Conservation (phyloP, 352 stramenopile genomes). For the Labyrinthula sp. region DNA sequence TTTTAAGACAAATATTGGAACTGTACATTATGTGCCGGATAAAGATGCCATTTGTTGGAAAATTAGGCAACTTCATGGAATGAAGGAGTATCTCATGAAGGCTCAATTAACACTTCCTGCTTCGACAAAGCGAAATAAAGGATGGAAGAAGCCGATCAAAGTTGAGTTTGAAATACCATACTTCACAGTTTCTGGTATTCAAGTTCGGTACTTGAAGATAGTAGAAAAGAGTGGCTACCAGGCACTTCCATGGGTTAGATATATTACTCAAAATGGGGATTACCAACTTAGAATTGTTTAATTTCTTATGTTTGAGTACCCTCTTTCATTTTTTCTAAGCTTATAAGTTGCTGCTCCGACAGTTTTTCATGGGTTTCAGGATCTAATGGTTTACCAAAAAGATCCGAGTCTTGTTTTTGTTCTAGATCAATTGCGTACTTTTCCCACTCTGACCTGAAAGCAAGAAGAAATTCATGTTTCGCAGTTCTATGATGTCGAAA, state of each 20-base stretch:
- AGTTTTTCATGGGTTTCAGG: slow-evolving; percentile 2
- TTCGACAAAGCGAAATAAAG: slow-evolving; percentile 56
- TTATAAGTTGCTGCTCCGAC: neutral
- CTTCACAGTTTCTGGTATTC: slow-evolving; percentile 79
- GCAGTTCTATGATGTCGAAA: slow-evolving; percentile 22
- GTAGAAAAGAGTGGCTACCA: slow-evolving; percentile 99
- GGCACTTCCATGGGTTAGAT: slow-evolving; percentile 93
- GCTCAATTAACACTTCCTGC: slow-evolving; percentile 93
- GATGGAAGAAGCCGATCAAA: slow-evolving; percentile 65
- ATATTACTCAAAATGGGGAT: slow-evolving; percentile 98
- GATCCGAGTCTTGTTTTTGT: slow-evolving; percentile 1
- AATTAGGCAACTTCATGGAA: slow-evolving; percentile 98
- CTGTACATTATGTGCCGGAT: slow-evolving; percentile 91
- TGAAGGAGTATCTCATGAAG: slow-evolving; percentile 95
- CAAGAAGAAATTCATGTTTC: slow-evolving; percentile 22
- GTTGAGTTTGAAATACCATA: slow-evolving; percentile 54
- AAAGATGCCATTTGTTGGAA: slow-evolving; percentile 93
- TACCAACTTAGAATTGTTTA: slow-evolving; percentile 87
- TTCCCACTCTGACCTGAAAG: slow-evolving; percentile 26
- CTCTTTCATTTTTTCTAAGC: slow-evolving; percentile 5
- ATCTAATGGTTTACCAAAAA: neutral
- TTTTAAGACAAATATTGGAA: slow-evolving; percentile 91
- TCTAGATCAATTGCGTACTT: slow-evolving; percentile 22
- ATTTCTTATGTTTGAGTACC: no score
- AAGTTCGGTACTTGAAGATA: slow-evolving; percentile 99